Conservation (phyloP, 345 rosid species). For the Punica granatum region DNA sequence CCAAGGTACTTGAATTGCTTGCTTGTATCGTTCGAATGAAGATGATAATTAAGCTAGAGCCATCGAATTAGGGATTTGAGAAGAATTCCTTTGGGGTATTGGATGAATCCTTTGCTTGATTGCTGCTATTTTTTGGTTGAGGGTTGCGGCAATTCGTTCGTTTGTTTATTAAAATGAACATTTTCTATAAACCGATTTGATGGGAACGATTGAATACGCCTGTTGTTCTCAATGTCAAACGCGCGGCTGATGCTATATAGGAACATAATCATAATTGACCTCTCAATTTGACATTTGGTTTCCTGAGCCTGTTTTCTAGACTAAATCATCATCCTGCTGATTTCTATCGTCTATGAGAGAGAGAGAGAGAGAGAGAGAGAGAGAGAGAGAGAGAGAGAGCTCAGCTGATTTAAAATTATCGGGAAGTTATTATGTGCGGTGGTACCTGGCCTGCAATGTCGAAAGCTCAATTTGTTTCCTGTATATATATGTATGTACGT, state of each 20-base stretch:
- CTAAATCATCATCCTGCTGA: neutral
- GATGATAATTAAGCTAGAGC: neutral
- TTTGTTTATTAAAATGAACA: too few species aligned
- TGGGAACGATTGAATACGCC: too few species aligned
- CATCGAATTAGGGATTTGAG: neutral
- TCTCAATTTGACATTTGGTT: neutral
- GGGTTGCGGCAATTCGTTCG: too few species aligned
- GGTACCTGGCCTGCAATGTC: neutral
- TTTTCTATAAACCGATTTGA: too few species aligned
- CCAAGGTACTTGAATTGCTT: slow-evolving; percentile 34
- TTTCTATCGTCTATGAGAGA: neutral
- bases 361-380: too few species aligned
- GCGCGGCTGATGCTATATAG: too few species aligned
- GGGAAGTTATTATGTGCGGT: neutral
- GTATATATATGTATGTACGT: too few species aligned
- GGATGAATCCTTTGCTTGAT: neutral
- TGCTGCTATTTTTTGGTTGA: neutral
- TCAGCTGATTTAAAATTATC: neutral
- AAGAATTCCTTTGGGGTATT: too few species aligned
- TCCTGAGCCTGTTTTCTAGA: neutral
- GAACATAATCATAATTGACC: too few species aligned
- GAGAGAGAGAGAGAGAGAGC: neutral
- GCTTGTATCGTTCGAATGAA: neutral
- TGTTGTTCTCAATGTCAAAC: too few species aligned
- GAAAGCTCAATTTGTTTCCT: too few species aligned